phyloP scores from a whole-genome alignment of 495 filamentous ascomycete species.

The Penicillium maclennaniae region DNA sequence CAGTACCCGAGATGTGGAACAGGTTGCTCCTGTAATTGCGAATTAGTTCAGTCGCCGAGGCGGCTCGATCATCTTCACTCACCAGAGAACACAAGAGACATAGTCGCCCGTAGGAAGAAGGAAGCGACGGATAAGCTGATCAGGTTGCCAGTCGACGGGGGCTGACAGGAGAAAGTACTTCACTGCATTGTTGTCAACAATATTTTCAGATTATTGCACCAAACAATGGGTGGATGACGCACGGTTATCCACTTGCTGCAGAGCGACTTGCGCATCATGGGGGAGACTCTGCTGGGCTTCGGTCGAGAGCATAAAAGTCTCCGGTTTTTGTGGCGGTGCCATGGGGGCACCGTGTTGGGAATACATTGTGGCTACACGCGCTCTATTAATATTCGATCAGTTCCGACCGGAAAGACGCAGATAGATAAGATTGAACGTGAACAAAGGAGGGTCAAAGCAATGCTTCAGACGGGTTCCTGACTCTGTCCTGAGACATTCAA shows the following conservation, averaged over 20 bases:
- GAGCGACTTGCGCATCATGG: conserved; percentile 92
- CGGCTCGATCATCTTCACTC: conserved; percentile 27
- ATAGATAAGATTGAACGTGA: conserved; percentile 14
- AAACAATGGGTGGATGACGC: conserved; percentile 39
- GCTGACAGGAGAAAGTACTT: conserved; percentile 99
- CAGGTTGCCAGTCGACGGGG: conserved; percentile 93
- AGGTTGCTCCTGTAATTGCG: conserved; percentile 76
- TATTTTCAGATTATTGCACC: not conserved
- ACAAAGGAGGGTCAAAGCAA: conserved; percentile 13
- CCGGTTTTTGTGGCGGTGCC: conserved; percentile 81
- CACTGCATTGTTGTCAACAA: conserved; percentile 52
- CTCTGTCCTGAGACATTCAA: conserved; percentile 4
- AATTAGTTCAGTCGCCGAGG: not conserved
- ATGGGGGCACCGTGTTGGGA: conserved; percentile 52
- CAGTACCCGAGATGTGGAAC: conserved; percentile 97
- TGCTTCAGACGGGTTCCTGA: not conserved
- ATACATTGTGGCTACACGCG: conserved; percentile 40
- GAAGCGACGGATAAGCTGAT: conserved; percentile 95
- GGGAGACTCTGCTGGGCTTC: conserved; percentile 95
- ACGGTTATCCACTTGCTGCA: conserved; percentile 98
- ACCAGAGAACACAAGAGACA: conserved; percentile 97
- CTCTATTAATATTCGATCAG: conserved; percentile 13
- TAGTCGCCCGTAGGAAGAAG: conserved; percentile 96
- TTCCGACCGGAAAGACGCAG: conserved; percentile 15
- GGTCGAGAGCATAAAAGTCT: conserved; percentile 96